phyloP scores from a whole-genome alignment of 306 rosid genomes.

The Elaeagnus macrophylla region DNA sequence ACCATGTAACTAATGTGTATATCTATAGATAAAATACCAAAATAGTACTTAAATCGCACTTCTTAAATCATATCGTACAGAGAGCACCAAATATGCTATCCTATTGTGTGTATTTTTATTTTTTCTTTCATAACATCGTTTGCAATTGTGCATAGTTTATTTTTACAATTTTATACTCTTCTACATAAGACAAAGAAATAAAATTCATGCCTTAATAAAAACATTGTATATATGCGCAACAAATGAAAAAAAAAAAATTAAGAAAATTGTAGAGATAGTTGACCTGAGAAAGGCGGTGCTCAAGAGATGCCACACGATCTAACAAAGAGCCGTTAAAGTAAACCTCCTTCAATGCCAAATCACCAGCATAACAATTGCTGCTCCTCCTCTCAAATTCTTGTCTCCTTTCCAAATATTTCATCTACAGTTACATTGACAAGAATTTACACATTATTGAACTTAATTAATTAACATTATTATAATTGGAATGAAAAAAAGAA shows the following conservation, averaged over 20 bases:
- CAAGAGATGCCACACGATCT: conserved; percentile 68
- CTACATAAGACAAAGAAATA: too few species aligned
- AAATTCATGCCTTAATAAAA: too few species aligned
- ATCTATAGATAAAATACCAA: too few species aligned
- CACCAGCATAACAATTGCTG: conserved; percentile 10
- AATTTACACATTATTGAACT: background rate
- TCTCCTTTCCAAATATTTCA: conserved; percentile 60
- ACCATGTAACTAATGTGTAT: too few species aligned
- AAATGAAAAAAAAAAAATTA: background rate
- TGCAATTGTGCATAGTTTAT: too few species aligned
- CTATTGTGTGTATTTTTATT: too few species aligned
- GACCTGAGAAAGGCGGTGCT: conserved; percentile 65
- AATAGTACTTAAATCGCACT: too few species aligned
- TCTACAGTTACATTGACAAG: conserved; percentile 22
- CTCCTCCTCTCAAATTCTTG: conserved; percentile 23
- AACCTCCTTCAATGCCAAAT: conserved; percentile 41
- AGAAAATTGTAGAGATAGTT: background rate
- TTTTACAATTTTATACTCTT: too few species aligned
- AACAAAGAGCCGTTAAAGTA: conserved; percentile 50
- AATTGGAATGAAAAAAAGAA: background rate
- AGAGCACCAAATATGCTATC: too few species aligned
- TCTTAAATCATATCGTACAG: too few species aligned
- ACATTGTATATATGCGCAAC: too few species aligned
- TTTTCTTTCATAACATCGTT: too few species aligned
- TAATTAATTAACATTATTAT: background rate